Base-by-base conservation (phyloP, 2,329 filamentous ascomycete species). In the Hypoxylon sp. region DNA sequence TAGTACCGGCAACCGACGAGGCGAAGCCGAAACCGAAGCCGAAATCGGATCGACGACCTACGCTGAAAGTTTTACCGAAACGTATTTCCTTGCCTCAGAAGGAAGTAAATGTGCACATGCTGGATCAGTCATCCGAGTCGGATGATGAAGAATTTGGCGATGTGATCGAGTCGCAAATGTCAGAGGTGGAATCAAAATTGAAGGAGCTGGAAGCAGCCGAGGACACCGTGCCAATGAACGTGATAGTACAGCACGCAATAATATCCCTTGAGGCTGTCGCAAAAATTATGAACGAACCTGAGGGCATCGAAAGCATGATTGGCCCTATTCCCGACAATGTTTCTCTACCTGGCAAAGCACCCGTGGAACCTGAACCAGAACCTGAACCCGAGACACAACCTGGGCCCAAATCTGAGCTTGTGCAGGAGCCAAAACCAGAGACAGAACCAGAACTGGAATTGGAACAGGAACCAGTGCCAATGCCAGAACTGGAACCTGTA, bases 61-160 rank as follows among this genome's bases (percentile, higher is more conserved):
- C 38, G 3, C 46, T 61, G 1, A 57, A 42, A 17, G 64, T 67
- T 3, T 41, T 54, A 7, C 51, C 69, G 12, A 69, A 73, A 5
- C 71, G 67, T 37, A 73, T 78, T 38, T 66, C 70, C 13, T 38
- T 79, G 15, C 75, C 76, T 2, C 65, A 69, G 5, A 75, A 73
- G 49, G 64, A 67, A 41, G 57, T 64, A 4, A 60, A 55, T 7
- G 54, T 65, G 19, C 59, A 62, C 7, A 60, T 71, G 7, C 57
- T 69, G 3, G 74, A 76, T 35, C 71, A 73, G 43, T 78, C 79
- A 34, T 82, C 79, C 0, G 80, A 83, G 44, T 78, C 75, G 8
- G 58, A 77, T 40, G 79, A 84, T 31, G 81, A 84, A 48, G 81
- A 83, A 36, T 79, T 84, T 71, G 80, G 76, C 12, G 79, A 81